phyloP scores from a whole-genome alignment of 148 eudicot species.

The Chenopodium album region DNA sequence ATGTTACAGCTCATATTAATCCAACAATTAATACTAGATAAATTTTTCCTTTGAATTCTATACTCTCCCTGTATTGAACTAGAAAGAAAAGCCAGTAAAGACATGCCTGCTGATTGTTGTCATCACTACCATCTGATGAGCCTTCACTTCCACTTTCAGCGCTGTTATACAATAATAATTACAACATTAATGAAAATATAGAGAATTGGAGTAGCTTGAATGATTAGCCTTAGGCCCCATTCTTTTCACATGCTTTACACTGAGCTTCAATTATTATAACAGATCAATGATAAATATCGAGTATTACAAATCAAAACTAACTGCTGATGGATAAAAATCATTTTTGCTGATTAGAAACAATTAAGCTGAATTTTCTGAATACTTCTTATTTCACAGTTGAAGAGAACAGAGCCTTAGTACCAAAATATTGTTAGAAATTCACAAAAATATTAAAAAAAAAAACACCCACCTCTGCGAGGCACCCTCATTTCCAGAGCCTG shows the following conservation, averaged over 20 bases:
- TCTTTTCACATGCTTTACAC: neutral
- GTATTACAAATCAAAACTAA: too few species aligned
- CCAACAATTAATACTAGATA: neutral
- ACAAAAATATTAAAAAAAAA: neutral
- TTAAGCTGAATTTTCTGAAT: neutral
- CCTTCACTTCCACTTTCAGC: slow-evolving; percentile 91
- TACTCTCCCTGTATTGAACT: neutral
- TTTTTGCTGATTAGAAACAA: too few species aligned
- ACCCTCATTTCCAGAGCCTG: slow-evolving; percentile 92
- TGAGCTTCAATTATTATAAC: neutral
- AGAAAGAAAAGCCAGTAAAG: neutral
- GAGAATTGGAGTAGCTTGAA: neutral
- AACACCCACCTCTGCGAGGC: slow-evolving; percentile 68
- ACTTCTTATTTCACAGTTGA: too few species aligned
- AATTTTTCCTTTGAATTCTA: neutral
- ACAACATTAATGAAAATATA: slow-evolving; percentile 7
- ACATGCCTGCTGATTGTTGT: slow-evolving; percentile 68
- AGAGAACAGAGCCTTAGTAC: neutral
- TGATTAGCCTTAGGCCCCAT: neutral
- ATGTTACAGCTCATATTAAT: neutral
- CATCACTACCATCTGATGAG: slow-evolving; percentile 87
- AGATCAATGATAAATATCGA: too few species aligned
- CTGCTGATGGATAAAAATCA: too few species aligned
- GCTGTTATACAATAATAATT: slow-evolving; percentile 38
- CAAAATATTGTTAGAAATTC: neutral